Base-by-base conservation (phyloP, 139 green algal species). In the Picochlorum sp. region DNA sequence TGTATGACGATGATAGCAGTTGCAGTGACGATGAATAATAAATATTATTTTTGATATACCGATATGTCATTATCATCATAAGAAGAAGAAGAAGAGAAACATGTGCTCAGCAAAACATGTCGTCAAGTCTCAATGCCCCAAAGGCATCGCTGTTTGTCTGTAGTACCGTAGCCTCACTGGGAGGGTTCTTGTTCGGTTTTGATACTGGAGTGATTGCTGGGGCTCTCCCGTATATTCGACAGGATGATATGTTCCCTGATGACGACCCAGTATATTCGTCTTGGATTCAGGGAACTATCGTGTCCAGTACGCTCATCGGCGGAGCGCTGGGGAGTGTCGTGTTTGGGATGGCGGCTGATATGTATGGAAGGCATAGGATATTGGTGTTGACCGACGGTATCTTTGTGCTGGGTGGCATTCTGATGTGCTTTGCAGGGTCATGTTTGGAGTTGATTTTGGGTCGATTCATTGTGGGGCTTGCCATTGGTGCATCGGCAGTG, bases 161-260 rank as follows among this genome's bases (percentile, higher is more conserved):
- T 20, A 34, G 13, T 20, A 34, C 13, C 34, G 21, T 59, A 13
- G 51, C 51, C 6, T n/a, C n/a, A 4, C 6, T 59, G 23, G 51
- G 51, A n/a, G 51, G 51, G 0, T 59, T 59, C 11, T 32, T 59
- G 7, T 59, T 59, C 11, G 51, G 51, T 15, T 24, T 30, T 28
- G 26, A 65, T 34, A 63, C 66, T 34, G 77, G 72, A 18, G 66
- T 80, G 5, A 81, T 87, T 56, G 78, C 76, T 16, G 85, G 85
- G 9, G 82, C 85, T 13, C 80, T 91, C 58, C 82, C 87, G 11
- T 91, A 88, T 63, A 75, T 91, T 20, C 56, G 74, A 6, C 82
- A 89, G 44, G 82, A 88, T 54, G 26, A 88, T 4, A 74, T 90
- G n/a, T 11, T 38, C 9, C 46, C 50, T 7, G 66, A 73, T 26